A percentile compares a stretch with the other conserved stretches of the same genome.
phyloP scores from a whole-genome alignment of 2,329 filamentous ascomycete species.

The Chrysosporium queenslandicum region DNA sequence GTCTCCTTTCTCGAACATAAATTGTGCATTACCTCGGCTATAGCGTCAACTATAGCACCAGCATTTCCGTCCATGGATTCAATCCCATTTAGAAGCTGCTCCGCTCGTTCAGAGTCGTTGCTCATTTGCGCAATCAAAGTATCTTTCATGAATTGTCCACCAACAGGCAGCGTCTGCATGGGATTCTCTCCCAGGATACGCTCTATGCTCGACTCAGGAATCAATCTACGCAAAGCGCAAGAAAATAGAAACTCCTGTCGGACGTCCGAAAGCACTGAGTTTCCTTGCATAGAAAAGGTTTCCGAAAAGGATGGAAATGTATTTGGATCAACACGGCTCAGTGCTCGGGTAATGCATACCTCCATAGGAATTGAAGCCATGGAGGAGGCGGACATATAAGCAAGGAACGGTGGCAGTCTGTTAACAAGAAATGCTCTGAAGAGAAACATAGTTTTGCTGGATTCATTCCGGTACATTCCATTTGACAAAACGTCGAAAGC shows the following conservation, averaged over 20 bases:
- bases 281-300: constrained; percentile 51
- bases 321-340: constrained; percentile 53
- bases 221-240: constrained; percentile 78
- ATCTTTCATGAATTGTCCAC: constrained; percentile 67
- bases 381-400: constrained; percentile 47
- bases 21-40: constrained; percentile 54
- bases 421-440: constrained; percentile 80
- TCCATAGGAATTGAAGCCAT: constrained; percentile 53
- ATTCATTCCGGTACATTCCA: constrained; percentile 62
- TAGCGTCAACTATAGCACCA: constrained; percentile 69
- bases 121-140: constrained; percentile 68
- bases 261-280: constrained; percentile 54
- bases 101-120: constrained; percentile 62
- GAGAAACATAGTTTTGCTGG: constrained; percentile 53
- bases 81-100: constrained; percentile 67
- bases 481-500: constrained; percentile 86
- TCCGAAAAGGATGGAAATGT: constrained; percentile 56
- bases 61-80: constrained; percentile 89
- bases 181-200: constrained; percentile 73
- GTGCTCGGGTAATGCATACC: constrained; percentile 54
- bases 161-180: constrained; percentile 64
- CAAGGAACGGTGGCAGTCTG: constrained; percentile 54
- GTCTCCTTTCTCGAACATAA: constrained; percentile 52
- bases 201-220: constrained; percentile 67
- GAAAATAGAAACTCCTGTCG: constrained; percentile 79